phyloP scores from a whole-genome alignment of 1,284 basidiomycete genomes.

The Marasmius oreades region DNA sequence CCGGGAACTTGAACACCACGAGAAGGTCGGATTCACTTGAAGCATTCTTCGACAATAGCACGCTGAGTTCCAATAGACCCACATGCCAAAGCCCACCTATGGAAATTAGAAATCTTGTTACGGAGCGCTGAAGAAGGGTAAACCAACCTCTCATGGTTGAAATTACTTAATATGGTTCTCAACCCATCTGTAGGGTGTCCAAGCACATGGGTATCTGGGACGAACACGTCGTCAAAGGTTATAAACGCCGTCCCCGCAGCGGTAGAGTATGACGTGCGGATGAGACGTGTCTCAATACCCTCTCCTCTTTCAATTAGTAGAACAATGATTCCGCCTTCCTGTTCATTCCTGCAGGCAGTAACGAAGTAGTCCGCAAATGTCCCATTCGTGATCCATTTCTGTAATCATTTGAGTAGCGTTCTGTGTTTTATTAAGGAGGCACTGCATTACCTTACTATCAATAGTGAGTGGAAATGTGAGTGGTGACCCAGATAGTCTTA shows the following conservation, averaged over 20 bases:
- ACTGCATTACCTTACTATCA: slow-evolving; percentile 13
- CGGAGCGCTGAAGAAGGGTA: neutral
- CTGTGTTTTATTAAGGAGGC: neutral
- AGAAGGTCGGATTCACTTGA: slow-evolving; percentile 41
- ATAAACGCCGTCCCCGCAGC: slow-evolving; percentile 76
- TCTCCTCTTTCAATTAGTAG: slow-evolving; percentile 73
- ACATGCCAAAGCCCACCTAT: slow-evolving; percentile 23
- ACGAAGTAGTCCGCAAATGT: slow-evolving; percentile 52
- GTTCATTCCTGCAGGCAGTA: slow-evolving; percentile 55
- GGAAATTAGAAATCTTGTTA: neutral
- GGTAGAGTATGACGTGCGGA: slow-evolving; percentile 74
- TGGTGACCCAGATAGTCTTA: slow-evolving; percentile 38
- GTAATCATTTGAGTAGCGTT: slow-evolving; percentile 20
- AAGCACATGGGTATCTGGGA: slow-evolving; percentile 76
- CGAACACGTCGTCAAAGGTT: slow-evolving; percentile 80
- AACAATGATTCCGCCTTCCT: slow-evolving; percentile 61
- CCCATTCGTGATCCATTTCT: slow-evolving; percentile 82
- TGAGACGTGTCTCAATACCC: slow-evolving; percentile 74
- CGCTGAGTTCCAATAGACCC: slow-evolving; percentile 45
- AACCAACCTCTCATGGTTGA: slow-evolving; percentile 46
- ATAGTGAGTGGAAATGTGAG: neutral
- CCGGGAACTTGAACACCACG: neutral
- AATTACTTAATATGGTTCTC: slow-evolving; percentile 58
- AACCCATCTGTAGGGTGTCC: slow-evolving; percentile 80
- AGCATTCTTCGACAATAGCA: slow-evolving; percentile 58